Evolutionary conservation across 352 stramenopile species (phyloP), one percentile per base, ranked within the genome.

Genomic region (Globisporangium polare): DNA sequence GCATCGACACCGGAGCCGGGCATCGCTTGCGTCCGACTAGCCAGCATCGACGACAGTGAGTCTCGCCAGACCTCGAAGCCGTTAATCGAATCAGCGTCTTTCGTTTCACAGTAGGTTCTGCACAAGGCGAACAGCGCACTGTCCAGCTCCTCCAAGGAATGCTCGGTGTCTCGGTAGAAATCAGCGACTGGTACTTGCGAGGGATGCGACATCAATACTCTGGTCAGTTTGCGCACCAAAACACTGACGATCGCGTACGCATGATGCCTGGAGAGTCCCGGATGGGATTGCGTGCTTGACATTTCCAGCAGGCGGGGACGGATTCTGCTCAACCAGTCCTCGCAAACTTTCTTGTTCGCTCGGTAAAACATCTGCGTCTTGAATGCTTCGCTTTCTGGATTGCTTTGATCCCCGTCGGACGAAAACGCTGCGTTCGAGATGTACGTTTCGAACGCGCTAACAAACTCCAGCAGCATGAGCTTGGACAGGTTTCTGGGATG

Each of bases 301-400:
- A 90, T 74, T 10, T 77, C 72, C 24, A 79, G 49, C 2, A 90
- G 68, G 20, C 74, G 71, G 27, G 80, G 77, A 13, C 79, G 78
- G 35, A 89, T 89, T 18, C 80, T 72, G 33, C 72, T 74, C 33
- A 91, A 68, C 82, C 82, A 91, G 43, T 89, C 82, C 31, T 89
- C 77, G 63, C 82, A 91, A 26, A 91, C 82, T 29, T 66, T 68
- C 18, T 75, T 80, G 55, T 91, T 91, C 17, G 80, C 76, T 66
- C 67, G 75, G 68, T 80, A 91, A 51, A 91, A 91, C 15, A 75
- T 37, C 18, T 62, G 43, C 0, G 68, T 68, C 54, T 88, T 88
- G 53, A 71, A 67, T 15, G 67, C 53, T 33, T 86, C 74, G 42
- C 74, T 78, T n/a, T 89, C 74, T 2, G 62, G 56, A 15, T 75